Percentiles rank a stretch among this genome's conserved stretches.
Evolutionary conservation across 2,329 filamentous ascomycete genomes (phyloP).

Genomic region (Coniochaeta hoffmannii): DNA sequence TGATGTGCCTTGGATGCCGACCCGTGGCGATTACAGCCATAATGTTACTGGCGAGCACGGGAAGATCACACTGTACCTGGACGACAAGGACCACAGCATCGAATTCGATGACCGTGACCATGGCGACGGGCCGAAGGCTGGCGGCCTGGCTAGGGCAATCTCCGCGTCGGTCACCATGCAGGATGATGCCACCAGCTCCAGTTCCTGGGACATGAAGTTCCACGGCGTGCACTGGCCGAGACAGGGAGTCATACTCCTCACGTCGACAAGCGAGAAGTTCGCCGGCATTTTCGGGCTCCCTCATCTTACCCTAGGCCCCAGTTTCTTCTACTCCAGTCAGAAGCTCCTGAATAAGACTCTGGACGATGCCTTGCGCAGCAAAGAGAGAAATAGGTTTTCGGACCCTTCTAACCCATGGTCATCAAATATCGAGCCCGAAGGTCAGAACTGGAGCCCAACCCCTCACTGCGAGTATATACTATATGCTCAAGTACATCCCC

Average conservation of each 20-base stretch:
- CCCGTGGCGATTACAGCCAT: slow-evolving; percentile 58
- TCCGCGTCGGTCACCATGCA: slow-evolving; percentile 64
- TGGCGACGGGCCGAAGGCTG: slow-evolving; percentile 28
- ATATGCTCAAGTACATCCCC: slow-evolving; percentile 70
- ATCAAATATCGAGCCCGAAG: slow-evolving; percentile 55
- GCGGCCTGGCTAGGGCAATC: slow-evolving; percentile 58
- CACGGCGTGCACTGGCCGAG: slow-evolving; percentile 81
- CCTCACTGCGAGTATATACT: slow-evolving; percentile 87
- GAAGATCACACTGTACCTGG: slow-evolving; percentile 61
- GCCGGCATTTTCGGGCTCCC: slow-evolving; percentile 86
- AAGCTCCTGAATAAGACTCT: slow-evolving; percentile 67
- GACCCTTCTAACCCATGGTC: slow-evolving; percentile 69
- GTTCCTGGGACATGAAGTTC: slow-evolving; percentile 71
- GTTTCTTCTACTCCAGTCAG: slow-evolving; percentile 52
- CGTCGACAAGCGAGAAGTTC: slow-evolving; percentile 90
- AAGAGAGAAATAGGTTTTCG: slow-evolving; percentile 47
- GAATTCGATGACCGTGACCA: slow-evolving; percentile 33
- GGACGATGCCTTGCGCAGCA: slow-evolving; percentile 56
- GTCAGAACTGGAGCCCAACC: slow-evolving; percentile 49
- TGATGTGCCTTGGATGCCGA: slow-evolving; percentile 55
- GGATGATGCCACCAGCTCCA: slow-evolving; percentile 60
- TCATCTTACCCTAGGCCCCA: slow-evolving; percentile 60
- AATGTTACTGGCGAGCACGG: slow-evolving; percentile 73
- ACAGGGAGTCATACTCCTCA: slow-evolving; percentile 73
- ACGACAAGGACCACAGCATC: slow-evolving; percentile 39